Evolutionary conservation across 2,329 filamentous ascomycete species (phyloP).

Genomic region (Scorias spongiosa): DNA sequence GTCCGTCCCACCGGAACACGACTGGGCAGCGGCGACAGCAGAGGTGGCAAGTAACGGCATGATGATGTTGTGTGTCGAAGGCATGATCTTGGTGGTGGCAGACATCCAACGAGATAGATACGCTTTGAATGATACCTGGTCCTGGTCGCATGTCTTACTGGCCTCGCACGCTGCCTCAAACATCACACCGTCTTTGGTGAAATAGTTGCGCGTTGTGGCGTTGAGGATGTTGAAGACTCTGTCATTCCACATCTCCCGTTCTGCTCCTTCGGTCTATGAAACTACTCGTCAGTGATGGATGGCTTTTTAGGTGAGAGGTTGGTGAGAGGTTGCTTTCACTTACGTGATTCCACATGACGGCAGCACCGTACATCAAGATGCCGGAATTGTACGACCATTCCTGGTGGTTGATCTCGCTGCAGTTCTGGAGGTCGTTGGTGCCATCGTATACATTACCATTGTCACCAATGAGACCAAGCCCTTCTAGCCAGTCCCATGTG

Average conservation of each 20-base stretch:
- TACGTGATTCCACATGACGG: constrained; percentile 30
- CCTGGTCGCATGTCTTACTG: constrained; percentile 25
- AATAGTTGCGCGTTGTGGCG: constrained; percentile 23
- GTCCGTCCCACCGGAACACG: constrained; percentile 35
- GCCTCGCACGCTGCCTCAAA: constrained; percentile 30
- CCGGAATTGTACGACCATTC: constrained; percentile 30
- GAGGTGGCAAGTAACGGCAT: constrained; percentile 38
- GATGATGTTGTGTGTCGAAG: constrained; percentile 37
- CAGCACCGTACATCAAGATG: constrained; percentile 33
- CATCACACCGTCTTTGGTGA: constrained; percentile 24
- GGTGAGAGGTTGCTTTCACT: constrained; percentile 1
- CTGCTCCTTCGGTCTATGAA: constrained; percentile 9
- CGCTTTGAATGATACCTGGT: constrained; percentile 30
- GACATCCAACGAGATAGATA: constrained; percentile 36
- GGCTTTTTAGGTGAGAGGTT: neutral
- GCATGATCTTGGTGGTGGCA: constrained; percentile 41
- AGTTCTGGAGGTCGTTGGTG: constrained; percentile 30
- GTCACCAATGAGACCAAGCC: constrained; percentile 43
- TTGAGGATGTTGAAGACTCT: constrained; percentile 13
- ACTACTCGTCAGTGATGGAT: neutral
- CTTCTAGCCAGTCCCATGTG: constrained; percentile 21
- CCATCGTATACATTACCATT: constrained; percentile 32
- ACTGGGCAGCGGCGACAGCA: constrained; percentile 38
- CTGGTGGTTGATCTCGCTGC: constrained; percentile 29
- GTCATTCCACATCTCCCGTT: constrained; percentile 9